These are phyloP conservation scores for Erysiphe pulchra DNA, from an alignment of 2,329 filamentous ascomycete genomes.

Conservation along the genomic window DNA sequence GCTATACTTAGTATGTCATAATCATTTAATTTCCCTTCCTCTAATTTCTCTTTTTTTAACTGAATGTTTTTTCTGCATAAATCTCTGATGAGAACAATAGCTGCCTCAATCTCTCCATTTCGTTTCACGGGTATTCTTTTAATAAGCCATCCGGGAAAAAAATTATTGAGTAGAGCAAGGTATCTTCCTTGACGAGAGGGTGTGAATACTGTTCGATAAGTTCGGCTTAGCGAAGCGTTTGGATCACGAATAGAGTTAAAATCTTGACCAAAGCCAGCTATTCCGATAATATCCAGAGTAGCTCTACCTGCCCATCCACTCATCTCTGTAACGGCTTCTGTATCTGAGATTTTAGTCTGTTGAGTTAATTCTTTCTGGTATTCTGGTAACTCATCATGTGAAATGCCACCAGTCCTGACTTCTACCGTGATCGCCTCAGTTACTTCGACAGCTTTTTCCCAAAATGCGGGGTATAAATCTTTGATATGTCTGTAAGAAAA, in stretches of 20 bases:
- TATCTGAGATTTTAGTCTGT: slow-evolving; percentile 3
- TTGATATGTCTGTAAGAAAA: slow-evolving; percentile 75
- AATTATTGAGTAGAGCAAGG: slow-evolving; percentile 29
- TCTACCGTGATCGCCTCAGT: slow-evolving; percentile 31
- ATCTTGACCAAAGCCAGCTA: slow-evolving; percentile 45
- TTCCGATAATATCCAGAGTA: slow-evolving; percentile 51
- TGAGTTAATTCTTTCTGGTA: slow-evolving; percentile 1
- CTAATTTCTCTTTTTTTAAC: slow-evolving; percentile 36
- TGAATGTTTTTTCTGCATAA: slow-evolving; percentile 43
- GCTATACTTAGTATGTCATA: slow-evolving; percentile 63
- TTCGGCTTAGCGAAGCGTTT: slow-evolving; percentile 28
- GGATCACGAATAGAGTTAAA: slow-evolving; percentile 40
- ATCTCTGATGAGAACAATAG: slow-evolving; percentile 31
- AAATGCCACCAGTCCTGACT: slow-evolving; percentile 17
- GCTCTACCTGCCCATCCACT: slow-evolving; percentile 37
- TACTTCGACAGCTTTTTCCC: slow-evolving; percentile 47
- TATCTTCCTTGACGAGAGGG: slow-evolving; percentile 25
- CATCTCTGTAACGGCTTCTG: slow-evolving; percentile 26
- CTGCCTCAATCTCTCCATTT: slow-evolving; percentile 36
- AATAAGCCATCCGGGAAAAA: slow-evolving; percentile 38
- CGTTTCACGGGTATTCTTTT: slow-evolving; percentile 38
- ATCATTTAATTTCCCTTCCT: slow-evolving; percentile 23
- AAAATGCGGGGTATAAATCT: slow-evolving; percentile 63
- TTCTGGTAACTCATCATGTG: slow-evolving; percentile 11
- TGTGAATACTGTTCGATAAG: slow-evolving; percentile 29